These are phyloP conservation scores for Rhododendron williamsianum DNA, from an alignment of 148 eudicot species.

Conservation along the genomic window DNA sequence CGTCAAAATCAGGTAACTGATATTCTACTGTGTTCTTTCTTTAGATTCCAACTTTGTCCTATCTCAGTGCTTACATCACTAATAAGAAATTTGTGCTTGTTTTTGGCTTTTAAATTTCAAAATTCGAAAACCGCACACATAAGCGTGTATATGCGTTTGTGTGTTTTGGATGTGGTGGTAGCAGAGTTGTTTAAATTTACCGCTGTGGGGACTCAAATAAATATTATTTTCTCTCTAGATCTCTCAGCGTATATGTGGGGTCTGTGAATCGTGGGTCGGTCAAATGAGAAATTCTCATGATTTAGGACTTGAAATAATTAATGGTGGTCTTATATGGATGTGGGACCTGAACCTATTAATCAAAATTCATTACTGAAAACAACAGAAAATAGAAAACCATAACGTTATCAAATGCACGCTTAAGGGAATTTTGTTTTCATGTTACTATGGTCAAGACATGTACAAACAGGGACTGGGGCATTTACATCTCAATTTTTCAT, in stretches of 20 bases:
- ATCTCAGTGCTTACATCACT: constrained; percentile 9
- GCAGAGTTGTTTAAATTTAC: background rate
- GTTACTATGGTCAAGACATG: background rate
- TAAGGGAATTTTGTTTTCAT: background rate
- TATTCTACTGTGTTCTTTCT: background rate
- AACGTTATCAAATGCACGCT: background rate
- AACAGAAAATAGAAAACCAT: background rate
- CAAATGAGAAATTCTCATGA: background rate
- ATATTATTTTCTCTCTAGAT: background rate
- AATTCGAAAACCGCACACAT: background rate
- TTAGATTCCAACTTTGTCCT: background rate
- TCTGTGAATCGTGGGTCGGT: background rate
- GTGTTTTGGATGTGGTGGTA: background rate
- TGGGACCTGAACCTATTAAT: background rate
- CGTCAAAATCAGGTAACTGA: background rate
- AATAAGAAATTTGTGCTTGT: background rate
- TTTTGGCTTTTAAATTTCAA: background rate
- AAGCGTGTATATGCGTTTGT: background rate
- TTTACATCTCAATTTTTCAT: too few species aligned
- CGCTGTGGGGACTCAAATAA: background rate
- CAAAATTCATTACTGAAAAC: background rate
- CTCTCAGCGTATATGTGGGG: background rate
- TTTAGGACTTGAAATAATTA: background rate
- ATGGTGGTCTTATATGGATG: background rate
- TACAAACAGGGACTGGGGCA: background rate